Conservation (phyloP, 2,329 filamentous ascomycete species). For the Monosporascus sp. region DNA sequence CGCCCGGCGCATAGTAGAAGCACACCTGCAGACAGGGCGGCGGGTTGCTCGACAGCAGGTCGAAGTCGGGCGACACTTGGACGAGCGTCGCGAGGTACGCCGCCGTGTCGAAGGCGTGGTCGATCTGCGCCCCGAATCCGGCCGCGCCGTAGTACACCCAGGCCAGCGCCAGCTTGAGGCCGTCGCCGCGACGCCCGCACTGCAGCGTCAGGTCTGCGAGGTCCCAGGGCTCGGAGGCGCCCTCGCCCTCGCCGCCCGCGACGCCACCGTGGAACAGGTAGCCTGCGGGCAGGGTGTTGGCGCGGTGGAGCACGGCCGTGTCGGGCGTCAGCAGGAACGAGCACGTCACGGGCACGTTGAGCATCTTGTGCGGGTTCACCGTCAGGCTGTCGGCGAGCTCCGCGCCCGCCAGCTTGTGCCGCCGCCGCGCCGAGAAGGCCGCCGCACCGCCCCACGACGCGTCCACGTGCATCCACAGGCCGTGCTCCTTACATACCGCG, state of each 20-base stretch:
- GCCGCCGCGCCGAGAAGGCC: constrained; percentile 65
- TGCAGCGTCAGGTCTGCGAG: constrained; percentile 89
- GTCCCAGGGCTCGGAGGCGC: constrained; percentile 64
- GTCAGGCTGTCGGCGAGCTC: constrained; percentile 76
- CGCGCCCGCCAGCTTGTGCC: constrained; percentile 60
- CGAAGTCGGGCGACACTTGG: constrained; percentile 51
- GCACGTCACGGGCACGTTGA: constrained; percentile 85
- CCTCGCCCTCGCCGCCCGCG: constrained; percentile 30
- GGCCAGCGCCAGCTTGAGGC: constrained; percentile 77
- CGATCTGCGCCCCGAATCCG: constrained; percentile 66
- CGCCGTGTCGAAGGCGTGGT: constrained; percentile 68
- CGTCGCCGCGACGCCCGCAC: constrained; percentile 82
- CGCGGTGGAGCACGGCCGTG: constrained; percentile 68
- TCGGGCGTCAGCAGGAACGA: constrained; percentile 81
- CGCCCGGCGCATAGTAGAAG: constrained; percentile 73
- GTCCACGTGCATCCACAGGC: constrained; percentile 90
- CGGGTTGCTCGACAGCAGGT: constrained; percentile 67
- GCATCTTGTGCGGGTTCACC: constrained; percentile 96
- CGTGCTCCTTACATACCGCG: constrained; percentile 41
- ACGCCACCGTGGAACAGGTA: constrained; percentile 69
- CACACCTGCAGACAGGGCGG: constrained; percentile 90
- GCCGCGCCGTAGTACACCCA: constrained; percentile 83
- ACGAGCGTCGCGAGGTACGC: constrained; percentile 61
- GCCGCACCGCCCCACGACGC: constrained; percentile 85
- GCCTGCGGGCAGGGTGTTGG: constrained; percentile 81